Base-by-base conservation (phyloP, 495 filamentous ascomycete genomes). In the Xylaria sp. region DNA sequence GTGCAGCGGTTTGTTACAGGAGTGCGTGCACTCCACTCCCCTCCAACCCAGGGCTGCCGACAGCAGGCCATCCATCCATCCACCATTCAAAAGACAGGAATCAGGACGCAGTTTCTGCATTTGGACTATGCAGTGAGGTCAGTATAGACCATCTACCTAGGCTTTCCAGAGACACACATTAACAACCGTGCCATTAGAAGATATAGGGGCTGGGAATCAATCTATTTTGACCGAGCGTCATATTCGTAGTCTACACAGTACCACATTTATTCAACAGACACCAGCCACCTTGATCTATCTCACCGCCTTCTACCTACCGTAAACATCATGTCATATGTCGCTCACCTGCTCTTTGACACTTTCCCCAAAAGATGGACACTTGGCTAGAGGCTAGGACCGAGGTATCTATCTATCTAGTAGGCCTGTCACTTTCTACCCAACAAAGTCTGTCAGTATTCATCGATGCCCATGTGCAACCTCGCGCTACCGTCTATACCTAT, bases 11-110 rank as follows among this genome's bases (percentile, higher is more conserved):
- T 59, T 59, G 57, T 59, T 37, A 59, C 57, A 59, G 57, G 19
- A 59, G 31, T 37, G 57, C 57, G 57, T 40, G 17, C 33, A 12
- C 64, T 59, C 70, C 64, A 68, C 71, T 35, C 59, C 59, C 35
- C 59, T 24, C 59, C 37, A 29, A 7, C 59, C 43, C 59, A 59
- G 9, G 57, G 19, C 5, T 55, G 15, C 53, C 15, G 53, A 33
- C 53, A 33, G 14, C 53, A 58, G 21, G n/a, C 17, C 61, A 35
- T 46, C 29, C 43, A 52, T 44, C 17, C 61, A 35, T 46, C 29
- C 43, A 52, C 62, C 62, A 66, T 66, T 50, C 44, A 66, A 52
- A 66, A 6, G 40, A n/a, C 59, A 6, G 29, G 35, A 43, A 41
- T 26, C 59, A 37, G 37, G 35, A 33, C 43, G 59, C 5, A 43